Evolutionary conservation across 768 basidiomycete genomes (phyloP).

Genomic region (Mycena galericulata): DNA sequence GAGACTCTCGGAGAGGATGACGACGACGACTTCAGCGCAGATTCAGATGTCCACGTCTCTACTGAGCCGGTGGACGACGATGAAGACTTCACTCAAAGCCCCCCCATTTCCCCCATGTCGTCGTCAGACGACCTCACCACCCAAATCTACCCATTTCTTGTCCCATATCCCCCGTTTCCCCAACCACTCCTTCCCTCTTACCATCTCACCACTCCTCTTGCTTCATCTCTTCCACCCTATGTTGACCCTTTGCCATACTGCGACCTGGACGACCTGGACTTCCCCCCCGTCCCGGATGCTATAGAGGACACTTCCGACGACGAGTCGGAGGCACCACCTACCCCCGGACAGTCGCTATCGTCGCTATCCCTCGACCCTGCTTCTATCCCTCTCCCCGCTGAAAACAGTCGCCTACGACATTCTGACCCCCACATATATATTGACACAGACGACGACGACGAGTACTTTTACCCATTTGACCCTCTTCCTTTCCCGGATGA

Average conservation of each 20-base stretch:
- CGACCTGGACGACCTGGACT: slow-evolving; percentile 71
- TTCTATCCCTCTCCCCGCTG: slow-evolving; percentile 61
- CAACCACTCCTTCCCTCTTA: slow-evolving; percentile 68
- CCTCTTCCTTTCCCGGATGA: slow-evolving; percentile 76
- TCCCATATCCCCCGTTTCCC: slow-evolving; percentile 73
- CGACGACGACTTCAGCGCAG: slow-evolving; percentile 64
- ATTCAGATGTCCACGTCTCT: slow-evolving; percentile 60
- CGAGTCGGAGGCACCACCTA: slow-evolving; percentile 79
- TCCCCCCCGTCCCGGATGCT: slow-evolving; percentile 75
- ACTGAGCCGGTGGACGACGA: slow-evolving; percentile 69
- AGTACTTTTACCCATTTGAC: slow-evolving; percentile 75
- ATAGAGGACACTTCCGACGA: slow-evolving; percentile 90
- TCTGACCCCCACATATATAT: slow-evolving; percentile 71
- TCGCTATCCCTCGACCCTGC: slow-evolving; percentile 67
- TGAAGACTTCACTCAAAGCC: slow-evolving; percentile 71
- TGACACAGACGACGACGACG: slow-evolving; percentile 68
- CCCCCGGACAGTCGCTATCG: slow-evolving; percentile 71
- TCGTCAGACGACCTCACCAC: slow-evolving; percentile 80
- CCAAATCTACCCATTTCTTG: slow-evolving; percentile 67
- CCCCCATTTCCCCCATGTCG: slow-evolving; percentile 76
- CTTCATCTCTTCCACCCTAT: slow-evolving; percentile 59
- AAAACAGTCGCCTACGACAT: slow-evolving; percentile 61
- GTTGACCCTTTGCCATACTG: slow-evolving; percentile 74
- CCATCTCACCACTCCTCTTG: slow-evolving; percentile 60
- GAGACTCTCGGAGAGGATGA: slow-evolving; percentile 81